Conservation (phyloP, 305 asterid genomes). For the Fraxinus albicans region DNA sequence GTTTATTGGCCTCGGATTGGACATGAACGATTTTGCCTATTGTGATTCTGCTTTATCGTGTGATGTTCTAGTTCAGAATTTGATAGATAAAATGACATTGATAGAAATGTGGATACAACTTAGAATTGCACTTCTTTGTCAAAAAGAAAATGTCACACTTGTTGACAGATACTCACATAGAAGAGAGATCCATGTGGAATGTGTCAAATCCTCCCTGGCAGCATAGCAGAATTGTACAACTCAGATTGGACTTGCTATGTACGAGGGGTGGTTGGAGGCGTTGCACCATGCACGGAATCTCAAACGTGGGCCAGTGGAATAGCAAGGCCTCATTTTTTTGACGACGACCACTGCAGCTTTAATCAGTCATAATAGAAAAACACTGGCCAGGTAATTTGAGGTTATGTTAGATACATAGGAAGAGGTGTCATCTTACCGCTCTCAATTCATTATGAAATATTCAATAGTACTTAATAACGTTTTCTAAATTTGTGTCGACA, state of each 20-base stretch:
- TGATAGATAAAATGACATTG: slow-evolving; percentile 39
- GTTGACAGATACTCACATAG: too few species aligned
- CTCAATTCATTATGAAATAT: neutral
- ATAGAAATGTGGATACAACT: slow-evolving; percentile 29
- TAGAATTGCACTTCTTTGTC: neutral
- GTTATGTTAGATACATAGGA: neutral
- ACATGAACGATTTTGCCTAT: slow-evolving; percentile 22
- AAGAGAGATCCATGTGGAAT: too few species aligned
- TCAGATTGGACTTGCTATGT: slow-evolving; percentile 33
- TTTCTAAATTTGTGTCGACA: slow-evolving; percentile 24
- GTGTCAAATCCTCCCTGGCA: too few species aligned
- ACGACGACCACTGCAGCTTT: slow-evolving; percentile 32
- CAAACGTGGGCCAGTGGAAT: slow-evolving; percentile 26
- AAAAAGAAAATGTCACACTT: too few species aligned
- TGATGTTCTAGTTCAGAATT: slow-evolving; percentile 32
- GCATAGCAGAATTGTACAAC: too few species aligned
- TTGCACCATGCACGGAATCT: slow-evolving; percentile 36
- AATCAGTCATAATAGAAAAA: slow-evolving; percentile 34
- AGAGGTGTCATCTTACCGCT: neutral
- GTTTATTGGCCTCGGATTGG: slow-evolving; percentile 30
- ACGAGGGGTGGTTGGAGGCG: slow-evolving; percentile 57
- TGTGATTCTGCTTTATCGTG: slow-evolving; percentile 24
- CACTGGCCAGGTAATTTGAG: slow-evolving; percentile 30
- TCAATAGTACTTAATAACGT: neutral
- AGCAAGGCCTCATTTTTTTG: slow-evolving; percentile 22